Evolutionary conservation across 306 rosid species (phyloP).

Genomic region (Mimosa pudica): DNA sequence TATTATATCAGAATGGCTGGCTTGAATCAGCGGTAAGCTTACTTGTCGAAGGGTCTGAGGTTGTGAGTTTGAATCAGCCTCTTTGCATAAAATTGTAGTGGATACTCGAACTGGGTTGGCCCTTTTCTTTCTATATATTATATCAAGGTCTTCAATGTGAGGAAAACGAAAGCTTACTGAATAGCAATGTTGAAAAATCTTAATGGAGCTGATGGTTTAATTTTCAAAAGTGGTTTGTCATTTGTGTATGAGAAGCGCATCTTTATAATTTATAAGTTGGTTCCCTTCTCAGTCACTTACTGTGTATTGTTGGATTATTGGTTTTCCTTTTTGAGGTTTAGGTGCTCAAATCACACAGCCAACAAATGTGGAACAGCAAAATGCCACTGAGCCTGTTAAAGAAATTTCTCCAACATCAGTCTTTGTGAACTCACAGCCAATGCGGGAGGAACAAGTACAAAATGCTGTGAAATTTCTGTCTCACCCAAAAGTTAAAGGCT

Average conservation of each 20-base stretch:
- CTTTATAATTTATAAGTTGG: no score
- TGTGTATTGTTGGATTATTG: constrained; percentile 4
- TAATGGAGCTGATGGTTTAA: background rate
- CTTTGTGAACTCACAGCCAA: constrained; percentile 80
- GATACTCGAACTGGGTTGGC: no score
- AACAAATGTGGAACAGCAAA: constrained; percentile 52
- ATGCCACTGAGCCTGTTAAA: constrained; percentile 54
- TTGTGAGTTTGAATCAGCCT: no score
- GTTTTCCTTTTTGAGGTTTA: constrained; percentile 17
- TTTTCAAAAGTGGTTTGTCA: background rate
- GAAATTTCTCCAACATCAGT: constrained; percentile 60
- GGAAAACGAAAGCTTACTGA: background rate
- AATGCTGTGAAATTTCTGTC: constrained; percentile 92
- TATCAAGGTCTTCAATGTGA: background rate
- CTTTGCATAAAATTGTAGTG: no score
- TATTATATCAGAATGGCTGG: background rate
- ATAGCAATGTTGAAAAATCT: constrained; percentile 1
- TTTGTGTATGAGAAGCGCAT: background rate
- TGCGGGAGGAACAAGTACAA: constrained; percentile 93
- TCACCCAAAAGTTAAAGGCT: constrained; percentile 89
- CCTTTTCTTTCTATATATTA: background rate
- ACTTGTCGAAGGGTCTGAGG: no score
- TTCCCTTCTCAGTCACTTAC: constrained; percentile 14
- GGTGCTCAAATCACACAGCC: constrained; percentile 45
- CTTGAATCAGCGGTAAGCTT: no score